These are phyloP conservation scores for Arachis hypogaea DNA, from an alignment of 306 rosid species.

Conservation along the genomic window DNA sequence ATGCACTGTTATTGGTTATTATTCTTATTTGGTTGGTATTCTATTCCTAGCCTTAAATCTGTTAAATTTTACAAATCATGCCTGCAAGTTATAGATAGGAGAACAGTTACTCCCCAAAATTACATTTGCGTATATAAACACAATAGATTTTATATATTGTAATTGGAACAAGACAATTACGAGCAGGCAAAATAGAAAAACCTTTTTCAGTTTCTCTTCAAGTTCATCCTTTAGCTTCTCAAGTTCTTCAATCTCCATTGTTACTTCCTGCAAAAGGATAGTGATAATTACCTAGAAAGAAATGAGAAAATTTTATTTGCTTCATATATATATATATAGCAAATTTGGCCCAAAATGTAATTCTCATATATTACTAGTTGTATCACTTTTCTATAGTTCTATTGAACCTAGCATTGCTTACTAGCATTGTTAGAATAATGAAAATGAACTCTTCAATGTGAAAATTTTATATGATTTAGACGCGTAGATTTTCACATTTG, in stretches of 20 bases:
- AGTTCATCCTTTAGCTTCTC: constrained; percentile 74
- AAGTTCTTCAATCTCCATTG: constrained; percentile 67
- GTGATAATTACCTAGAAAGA: neutral
- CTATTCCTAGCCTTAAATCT: too few relatives aligned
- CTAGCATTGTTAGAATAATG: neutral
- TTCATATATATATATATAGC: neutral
- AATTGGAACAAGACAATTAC: constrained; percentile 6
- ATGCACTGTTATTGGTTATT: too few relatives aligned
- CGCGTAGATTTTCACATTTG: too few relatives aligned
- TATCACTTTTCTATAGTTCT: neutral
- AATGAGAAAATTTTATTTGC: constrained; percentile 1
- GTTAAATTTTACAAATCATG: constrained; percentile 15
- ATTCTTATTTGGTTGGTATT: too few relatives aligned
- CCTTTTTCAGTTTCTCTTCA: constrained; percentile 77
- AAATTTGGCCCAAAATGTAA: neutral
- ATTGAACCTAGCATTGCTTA: too few relatives aligned
- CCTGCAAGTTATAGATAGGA: constrained; percentile 18
- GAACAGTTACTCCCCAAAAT: neutral
- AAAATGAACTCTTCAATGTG: too few relatives aligned
- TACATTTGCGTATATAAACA: neutral
- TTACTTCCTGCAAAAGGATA: constrained; percentile 67
- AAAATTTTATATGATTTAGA: too few relatives aligned
- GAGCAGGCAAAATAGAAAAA: constrained; percentile 28
- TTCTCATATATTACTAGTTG: neutral
- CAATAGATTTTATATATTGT: constrained; percentile 14